phyloP scores from a whole-genome alignment of 306 rosid genomes.

The Cicer judaicum region DNA sequence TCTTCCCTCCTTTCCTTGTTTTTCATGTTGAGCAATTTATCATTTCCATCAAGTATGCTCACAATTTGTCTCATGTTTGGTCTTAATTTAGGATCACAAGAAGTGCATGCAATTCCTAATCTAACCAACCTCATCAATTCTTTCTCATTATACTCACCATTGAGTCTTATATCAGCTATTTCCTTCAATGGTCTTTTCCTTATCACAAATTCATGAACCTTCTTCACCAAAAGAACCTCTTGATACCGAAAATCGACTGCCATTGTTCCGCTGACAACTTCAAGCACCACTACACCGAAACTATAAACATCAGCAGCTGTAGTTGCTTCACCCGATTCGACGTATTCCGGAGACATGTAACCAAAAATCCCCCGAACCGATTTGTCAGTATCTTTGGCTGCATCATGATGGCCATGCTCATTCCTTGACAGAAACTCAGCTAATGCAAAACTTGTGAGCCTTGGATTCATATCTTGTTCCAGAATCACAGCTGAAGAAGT shows the following conservation, averaged over 20 bases:
- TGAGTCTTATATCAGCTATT: constrained; percentile 68
- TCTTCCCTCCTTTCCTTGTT: constrained; percentile 67
- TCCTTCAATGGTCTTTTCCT: constrained; percentile 68
- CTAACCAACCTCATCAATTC: constrained; percentile 70
- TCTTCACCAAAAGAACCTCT: constrained; percentile 81
- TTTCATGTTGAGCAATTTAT: constrained; percentile 50
- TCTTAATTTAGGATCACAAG: constrained; percentile 61
- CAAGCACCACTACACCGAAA: constrained; percentile 90
- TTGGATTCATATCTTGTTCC: constrained; percentile 84
- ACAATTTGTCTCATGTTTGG: constrained; percentile 88
- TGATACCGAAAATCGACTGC: constrained; percentile 89
- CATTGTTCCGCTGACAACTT: constrained; percentile 76
- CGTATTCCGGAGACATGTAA: constrained; percentile 87
- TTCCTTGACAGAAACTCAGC: constrained; percentile 89
- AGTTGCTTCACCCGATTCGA: constrained; percentile 76
- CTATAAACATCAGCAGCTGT: constrained; percentile 81
- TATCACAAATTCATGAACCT: constrained; percentile 67
- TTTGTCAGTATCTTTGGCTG: constrained; percentile 43
- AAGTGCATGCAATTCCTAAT: constrained; percentile 76
- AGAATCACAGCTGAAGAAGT: constrained; percentile 93
- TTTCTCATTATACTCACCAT: constrained; percentile 64
- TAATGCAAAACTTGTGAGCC: constrained; percentile 81
- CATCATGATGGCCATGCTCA: constrained; percentile 75
- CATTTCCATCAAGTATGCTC: constrained; percentile 80
- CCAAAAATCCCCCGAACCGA: constrained; percentile 86